Conservation (phyloP, 345 rosid genomes). For the Pistacia integerrima region DNA sequence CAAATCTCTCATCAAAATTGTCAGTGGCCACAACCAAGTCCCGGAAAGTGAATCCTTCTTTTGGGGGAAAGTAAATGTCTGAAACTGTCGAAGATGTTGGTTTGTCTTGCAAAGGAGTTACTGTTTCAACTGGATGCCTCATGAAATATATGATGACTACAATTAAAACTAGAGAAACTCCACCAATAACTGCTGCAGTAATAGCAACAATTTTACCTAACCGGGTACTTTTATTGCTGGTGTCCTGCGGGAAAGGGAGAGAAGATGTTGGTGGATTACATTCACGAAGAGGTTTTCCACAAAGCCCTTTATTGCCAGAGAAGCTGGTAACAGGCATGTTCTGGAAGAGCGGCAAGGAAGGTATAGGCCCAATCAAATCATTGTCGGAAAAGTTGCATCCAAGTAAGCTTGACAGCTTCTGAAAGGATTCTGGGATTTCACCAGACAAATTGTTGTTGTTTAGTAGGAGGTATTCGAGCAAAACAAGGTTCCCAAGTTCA, state of each 20-base stretch:
- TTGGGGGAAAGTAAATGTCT: conserved; percentile 75
- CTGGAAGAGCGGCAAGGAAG: conserved; percentile 46
- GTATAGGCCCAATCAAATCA: conserved; percentile 67
- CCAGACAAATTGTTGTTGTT: conserved; percentile 80
- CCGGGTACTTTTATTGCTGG: conserved; percentile 27
- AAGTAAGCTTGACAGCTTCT: conserved; percentile 65
- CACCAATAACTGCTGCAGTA: conserved; percentile 67
- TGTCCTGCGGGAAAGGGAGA: conserved; percentile 29
- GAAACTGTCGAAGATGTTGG: conserved; percentile 32
- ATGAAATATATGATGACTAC: conserved; percentile 57
- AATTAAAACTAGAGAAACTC: conserved; percentile 66
- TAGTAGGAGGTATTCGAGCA: conserved; percentile 65
- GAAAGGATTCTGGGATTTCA: conserved; percentile 68
- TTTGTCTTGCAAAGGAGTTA: conserved; percentile 44
- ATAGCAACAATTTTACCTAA: conserved; percentile 64
- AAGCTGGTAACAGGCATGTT: conserved; percentile 56
- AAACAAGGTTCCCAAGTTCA: conserved; percentile 67
- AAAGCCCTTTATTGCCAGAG: conserved; percentile 65
- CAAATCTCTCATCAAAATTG: conserved; percentile 69
- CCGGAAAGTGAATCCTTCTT: conserved; percentile 76
- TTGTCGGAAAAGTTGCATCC: conserved; percentile 87
- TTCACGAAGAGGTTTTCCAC: conserved; percentile 62
- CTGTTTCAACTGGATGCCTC: conserved; percentile 49
- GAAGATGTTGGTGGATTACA: conserved; percentile 45
- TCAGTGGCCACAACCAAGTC: conserved; percentile 76